Evolutionary conservation across 257 asterid species (phyloP).

Genomic region (Coffea eugenioides): DNA sequence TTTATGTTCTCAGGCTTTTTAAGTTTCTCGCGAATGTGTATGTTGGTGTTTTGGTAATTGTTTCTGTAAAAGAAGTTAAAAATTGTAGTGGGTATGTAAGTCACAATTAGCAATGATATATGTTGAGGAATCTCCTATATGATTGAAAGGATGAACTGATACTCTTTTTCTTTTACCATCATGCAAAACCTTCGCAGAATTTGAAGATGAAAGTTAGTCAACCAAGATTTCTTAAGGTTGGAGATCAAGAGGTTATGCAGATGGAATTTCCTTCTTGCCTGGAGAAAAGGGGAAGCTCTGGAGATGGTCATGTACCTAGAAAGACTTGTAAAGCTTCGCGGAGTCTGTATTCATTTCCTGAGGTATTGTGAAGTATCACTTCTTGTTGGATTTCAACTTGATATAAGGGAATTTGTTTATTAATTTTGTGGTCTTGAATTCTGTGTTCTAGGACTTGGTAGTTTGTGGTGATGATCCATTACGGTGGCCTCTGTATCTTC

Average conservation of each 20-base stretch:
- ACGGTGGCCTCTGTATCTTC: constrained; percentile 90
- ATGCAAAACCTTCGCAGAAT: constrained; percentile 48
- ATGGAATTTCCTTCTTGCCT: constrained; percentile 74
- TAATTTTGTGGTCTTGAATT: constrained; percentile 14
- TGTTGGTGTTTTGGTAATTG: neutral
- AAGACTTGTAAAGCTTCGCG: constrained; percentile 35
- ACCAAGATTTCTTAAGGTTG: constrained; percentile 76
- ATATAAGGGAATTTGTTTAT: constrained; percentile 10
- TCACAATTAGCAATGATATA: constrained; percentile 1
- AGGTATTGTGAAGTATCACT: constrained; percentile 48
- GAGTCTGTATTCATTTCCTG: constrained; percentile 58
- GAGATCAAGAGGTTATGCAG: constrained; percentile 52
- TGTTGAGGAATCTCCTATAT: constrained; percentile 7
- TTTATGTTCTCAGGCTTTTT: neutral
- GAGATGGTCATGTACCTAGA: constrained; percentile 32
- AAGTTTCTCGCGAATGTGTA: neutral
- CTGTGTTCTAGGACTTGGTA: constrained; percentile 47
- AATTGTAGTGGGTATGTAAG: neutral
- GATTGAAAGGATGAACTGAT: constrained; percentile 14
- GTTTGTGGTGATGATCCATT: constrained; percentile 55
- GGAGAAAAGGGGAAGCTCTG: constrained; percentile 43
- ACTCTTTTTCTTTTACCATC: constrained; percentile 18
- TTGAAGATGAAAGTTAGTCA: constrained; percentile 82
- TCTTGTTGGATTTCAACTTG: constrained; percentile 15
- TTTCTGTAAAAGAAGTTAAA: neutral